Evolutionary conservation across 768 basidiomycete genomes (phyloP), one percentile per base, ranked within the genome.

Genomic region (Dioszegia aurantiaca): DNA sequence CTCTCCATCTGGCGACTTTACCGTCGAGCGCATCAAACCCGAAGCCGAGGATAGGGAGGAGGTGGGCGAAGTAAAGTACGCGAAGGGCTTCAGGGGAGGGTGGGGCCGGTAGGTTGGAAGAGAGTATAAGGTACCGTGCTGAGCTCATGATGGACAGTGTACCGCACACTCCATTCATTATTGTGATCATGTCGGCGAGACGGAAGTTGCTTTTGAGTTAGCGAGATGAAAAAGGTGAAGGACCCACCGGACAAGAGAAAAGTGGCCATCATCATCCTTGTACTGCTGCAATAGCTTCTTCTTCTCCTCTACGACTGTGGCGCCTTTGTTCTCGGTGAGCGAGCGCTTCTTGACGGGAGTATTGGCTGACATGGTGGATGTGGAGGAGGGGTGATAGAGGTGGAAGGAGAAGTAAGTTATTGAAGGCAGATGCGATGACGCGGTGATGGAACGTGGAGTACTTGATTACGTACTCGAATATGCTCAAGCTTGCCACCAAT

Each of bases 81-180:
- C 85, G 60, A 65, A 98, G 83, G 79, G 93, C 98, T 48, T 85
- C 84, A 44, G 88, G 88, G 5, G 89, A 90, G 23, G 88, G 90
- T 76, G 97, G 95, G 68, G 93, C 83, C n/a, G 91, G 94, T 68
- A 95, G 85, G 44, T 90, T 90, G 62, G 75, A 65, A 61, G 87
- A 84, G 23, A 86, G 86, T 41, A 86, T 56, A 66, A 97, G 83
- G 81, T 93, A 99, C 52, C 85, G 85, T 44, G 89, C 92, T 5
- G 90, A 92, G 36, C 87, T 89, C 78, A 98, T 92, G 74, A 99
- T 84, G 26, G 92, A 97, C 68, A 94, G 87, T 17, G 89, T 88
- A 58, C 95, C 95, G 79, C 95, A 99, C 77, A 98, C 87, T 43
- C 95, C 95, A 75, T 99, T 99, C 87, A 93, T 92, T 64, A 99